Percentiles rank a stretch among this genome's conserved stretches.
phyloP scores from a whole-genome alignment of 75 land plant genomes.

The Cunninghamia lanceolata region DNA sequence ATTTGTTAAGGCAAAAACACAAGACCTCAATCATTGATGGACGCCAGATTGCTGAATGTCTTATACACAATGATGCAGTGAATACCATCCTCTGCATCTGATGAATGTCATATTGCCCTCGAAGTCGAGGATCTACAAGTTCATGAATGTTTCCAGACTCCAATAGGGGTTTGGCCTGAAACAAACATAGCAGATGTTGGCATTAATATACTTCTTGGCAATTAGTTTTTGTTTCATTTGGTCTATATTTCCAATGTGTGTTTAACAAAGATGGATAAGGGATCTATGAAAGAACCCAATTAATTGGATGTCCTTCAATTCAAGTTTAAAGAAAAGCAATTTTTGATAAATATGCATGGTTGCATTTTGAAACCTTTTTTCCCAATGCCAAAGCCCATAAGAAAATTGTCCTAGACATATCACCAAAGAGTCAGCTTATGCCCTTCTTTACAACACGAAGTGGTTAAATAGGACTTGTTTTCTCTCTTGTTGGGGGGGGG shows the following conservation, averaged over 20 bases:
- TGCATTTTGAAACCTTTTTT: background rate
- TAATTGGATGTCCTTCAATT: background rate
- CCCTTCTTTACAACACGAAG: background rate
- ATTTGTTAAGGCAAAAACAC: background rate
- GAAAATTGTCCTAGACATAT: background rate
- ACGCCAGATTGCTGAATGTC: constrained; percentile 64
- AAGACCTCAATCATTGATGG: constrained; percentile 83
- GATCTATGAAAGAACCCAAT: background rate
- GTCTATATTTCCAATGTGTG: background rate
- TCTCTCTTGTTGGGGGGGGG: background rate
- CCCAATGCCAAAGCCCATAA: background rate
- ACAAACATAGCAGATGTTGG: background rate
- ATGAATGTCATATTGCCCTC: constrained; percentile 45
- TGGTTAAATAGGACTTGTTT: background rate
- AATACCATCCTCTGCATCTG: constrained; percentile 56
- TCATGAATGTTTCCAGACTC: constrained; percentile 54
- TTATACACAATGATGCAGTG: constrained; percentile 60
- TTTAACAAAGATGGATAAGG: background rate
- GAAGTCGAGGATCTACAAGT: constrained; percentile 64
- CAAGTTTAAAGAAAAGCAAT: background rate
- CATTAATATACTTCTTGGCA: background rate
- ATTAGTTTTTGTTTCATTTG: background rate
- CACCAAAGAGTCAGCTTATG: background rate
- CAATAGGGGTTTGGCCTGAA: constrained; percentile 80
- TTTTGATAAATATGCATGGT: background rate